Evolutionary conservation across 2,329 filamentous ascomycete genomes (phyloP).

Genomic region (Metarhizium robertsii): DNA sequence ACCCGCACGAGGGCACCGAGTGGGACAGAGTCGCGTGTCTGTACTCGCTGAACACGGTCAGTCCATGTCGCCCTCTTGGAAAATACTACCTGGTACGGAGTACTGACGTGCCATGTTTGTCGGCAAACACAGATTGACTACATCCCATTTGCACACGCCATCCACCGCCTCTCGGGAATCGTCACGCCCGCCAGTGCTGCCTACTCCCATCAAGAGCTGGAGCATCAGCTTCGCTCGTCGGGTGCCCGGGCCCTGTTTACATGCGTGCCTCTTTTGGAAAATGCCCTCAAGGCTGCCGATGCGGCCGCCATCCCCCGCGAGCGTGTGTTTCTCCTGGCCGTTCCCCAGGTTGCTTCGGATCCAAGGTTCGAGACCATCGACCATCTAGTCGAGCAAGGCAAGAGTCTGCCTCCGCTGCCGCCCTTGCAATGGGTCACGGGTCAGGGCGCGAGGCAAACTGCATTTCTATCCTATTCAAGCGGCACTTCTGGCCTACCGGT

Average conservation of each 20-base stretch:
- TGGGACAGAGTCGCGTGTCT: constrained; percentile 74
- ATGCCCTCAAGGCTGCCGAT: constrained; percentile 54
- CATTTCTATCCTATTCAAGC: constrained; percentile 72
- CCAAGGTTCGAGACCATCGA: constrained; percentile 54
- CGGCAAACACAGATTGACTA: constrained; percentile 54
- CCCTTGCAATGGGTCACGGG: constrained; percentile 52
- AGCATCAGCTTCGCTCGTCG: constrained; percentile 62
- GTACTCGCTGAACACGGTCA: constrained; percentile 72
- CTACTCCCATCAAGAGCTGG: constrained; percentile 60
- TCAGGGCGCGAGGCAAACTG: constrained; percentile 57
- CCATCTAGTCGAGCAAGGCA: constrained; percentile 55
- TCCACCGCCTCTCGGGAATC: constrained; percentile 66
- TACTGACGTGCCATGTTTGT: background rate
- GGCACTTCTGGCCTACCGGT: constrained; percentile 72
- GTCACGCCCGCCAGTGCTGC: constrained; percentile 67
- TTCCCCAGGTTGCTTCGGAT: constrained; percentile 47
- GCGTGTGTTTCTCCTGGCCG: constrained; percentile 59
- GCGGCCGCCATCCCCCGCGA: constrained; percentile 53
- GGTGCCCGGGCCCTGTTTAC: constrained; percentile 64
- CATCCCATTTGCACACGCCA: constrained; percentile 61
- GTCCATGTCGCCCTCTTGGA: constrained; percentile 11
- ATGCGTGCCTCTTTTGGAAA: constrained; percentile 55
- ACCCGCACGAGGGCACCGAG: constrained; percentile 59
- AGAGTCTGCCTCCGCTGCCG: constrained; percentile 41
- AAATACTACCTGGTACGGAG: background rate